Evolutionary conservation across 495 filamentous ascomycete species (phyloP).

Genomic region (Hyaloscypha hepaticicola): DNA sequence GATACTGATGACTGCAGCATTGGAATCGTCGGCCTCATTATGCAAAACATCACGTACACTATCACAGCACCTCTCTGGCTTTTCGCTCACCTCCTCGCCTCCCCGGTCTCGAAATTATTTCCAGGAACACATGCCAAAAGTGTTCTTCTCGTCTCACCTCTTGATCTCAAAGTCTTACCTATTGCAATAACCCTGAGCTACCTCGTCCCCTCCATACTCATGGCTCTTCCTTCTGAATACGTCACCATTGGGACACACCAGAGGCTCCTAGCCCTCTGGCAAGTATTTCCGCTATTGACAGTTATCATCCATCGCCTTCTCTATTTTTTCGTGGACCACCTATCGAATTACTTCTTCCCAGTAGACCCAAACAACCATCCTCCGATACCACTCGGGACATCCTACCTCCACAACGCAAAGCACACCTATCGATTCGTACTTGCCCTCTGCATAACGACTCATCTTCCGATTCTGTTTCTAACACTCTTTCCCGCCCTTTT

Average conservation of each 20-base stretch:
- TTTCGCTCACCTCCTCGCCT: slow-evolving; percentile 52
- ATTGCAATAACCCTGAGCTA: slow-evolving; percentile 48
- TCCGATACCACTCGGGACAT: slow-evolving; percentile 27
- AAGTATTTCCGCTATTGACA: slow-evolving; percentile 56
- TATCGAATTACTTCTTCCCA: neutral
- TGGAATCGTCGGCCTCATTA: slow-evolving; percentile 48
- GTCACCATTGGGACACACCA: slow-evolving; percentile 53
- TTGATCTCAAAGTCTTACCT: slow-evolving; percentile 48
- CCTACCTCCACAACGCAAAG: slow-evolving; percentile 42
- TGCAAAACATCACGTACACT: slow-evolving; percentile 55
- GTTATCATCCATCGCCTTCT: slow-evolving; percentile 31
- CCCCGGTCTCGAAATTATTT: slow-evolving; percentile 44
- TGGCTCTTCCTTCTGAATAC: slow-evolving; percentile 48
- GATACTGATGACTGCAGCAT: slow-evolving; percentile 36
- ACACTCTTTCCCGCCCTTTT: slow-evolving; percentile 46
- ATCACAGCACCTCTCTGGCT: slow-evolving; percentile 53
- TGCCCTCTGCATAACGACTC: slow-evolving; percentile 45
- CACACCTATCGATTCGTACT: slow-evolving; percentile 56
- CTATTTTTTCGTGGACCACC: neutral
- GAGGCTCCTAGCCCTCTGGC: slow-evolving; percentile 57
- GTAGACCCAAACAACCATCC: slow-evolving; percentile 32
- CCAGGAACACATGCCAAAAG: slow-evolving; percentile 42
- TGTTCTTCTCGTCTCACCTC: slow-evolving; percentile 45
- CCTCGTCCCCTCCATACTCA: slow-evolving; percentile 49
- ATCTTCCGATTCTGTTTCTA: slow-evolving; percentile 41